A percentile compares a stretch with the other conserved stretches of the same genome.
Conservation (phyloP, 2,329 filamentous ascomycete species). For the Didymella exigua region DNA sequence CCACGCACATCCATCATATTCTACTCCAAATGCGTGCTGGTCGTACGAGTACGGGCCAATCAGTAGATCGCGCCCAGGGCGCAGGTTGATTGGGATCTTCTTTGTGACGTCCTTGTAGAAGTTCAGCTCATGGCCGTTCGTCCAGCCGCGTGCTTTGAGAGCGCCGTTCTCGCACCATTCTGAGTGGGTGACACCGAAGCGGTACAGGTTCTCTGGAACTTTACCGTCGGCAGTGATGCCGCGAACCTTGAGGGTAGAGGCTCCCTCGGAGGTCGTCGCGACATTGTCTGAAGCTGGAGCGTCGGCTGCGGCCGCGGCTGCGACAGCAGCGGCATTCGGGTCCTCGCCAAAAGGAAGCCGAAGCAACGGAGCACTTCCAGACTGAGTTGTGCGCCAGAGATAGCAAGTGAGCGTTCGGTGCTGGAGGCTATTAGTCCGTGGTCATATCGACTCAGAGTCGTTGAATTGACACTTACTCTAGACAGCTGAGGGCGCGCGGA, state of each 20-base stretch:
- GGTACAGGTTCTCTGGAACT: not conserved
- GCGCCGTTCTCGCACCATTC: constrained; percentile 9
- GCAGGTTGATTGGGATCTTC: not conserved
- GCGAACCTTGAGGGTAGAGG: not conserved
- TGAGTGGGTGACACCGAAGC: not conserved
- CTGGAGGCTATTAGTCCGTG: not conserved
- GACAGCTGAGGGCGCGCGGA: not conserved
- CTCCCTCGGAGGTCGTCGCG: not conserved
- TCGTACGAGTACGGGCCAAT: not conserved
- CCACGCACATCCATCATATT: constrained; percentile 1
- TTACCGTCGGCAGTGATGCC: not conserved
- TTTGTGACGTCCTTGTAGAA: not conserved
- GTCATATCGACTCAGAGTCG: not conserved
- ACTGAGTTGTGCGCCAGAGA: not conserved
- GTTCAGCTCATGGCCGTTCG: not conserved
- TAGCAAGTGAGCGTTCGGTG: not conserved
- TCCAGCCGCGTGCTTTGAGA: constrained; percentile 1
- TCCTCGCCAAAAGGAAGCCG: not conserved
- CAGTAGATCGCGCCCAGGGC: not conserved
- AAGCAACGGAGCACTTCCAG: not conserved
- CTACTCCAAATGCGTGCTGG: not conserved
- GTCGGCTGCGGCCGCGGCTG: not conserved
- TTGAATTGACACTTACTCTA: not conserved
- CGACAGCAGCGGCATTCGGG: not conserved
- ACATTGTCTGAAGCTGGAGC: not conserved